Evolutionary conservation across 2,329 filamentous ascomycete species (phyloP).

Genomic region (Aureobasidium leucospermi): DNA sequence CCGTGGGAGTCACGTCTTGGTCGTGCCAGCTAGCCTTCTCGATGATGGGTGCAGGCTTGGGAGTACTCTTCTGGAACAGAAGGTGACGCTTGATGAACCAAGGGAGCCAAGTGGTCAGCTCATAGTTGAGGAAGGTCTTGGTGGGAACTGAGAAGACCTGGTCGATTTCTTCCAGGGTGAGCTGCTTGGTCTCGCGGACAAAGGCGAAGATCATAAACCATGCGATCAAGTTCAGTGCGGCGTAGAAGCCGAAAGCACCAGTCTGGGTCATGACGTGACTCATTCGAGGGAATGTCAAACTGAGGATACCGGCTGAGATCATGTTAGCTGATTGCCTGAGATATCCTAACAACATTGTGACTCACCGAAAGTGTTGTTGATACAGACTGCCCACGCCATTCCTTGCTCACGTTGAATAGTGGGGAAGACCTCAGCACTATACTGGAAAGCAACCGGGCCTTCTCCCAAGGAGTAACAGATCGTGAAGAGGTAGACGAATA

Average conservation of each 20-base stretch:
- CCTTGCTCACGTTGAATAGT: slow-evolving; percentile 37
- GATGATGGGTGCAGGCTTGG: slow-evolving; percentile 33
- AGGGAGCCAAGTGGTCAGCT: slow-evolving; percentile 32
- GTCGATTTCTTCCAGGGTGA: slow-evolving; percentile 40
- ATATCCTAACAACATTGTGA: too few species aligned
- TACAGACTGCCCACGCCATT: slow-evolving; percentile 49
- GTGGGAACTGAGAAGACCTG: slow-evolving; percentile 45
- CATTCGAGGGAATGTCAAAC: slow-evolving; percentile 40
- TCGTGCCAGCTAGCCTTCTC: slow-evolving; percentile 21
- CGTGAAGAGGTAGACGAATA: slow-evolving; percentile 45
- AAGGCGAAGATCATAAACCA: slow-evolving; percentile 42
- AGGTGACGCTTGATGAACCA: slow-evolving; percentile 37
- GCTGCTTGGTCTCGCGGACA: slow-evolving; percentile 39
- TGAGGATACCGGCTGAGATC: slow-evolving; percentile 25
- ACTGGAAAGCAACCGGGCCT: slow-evolving; percentile 36
- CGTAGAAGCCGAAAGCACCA: slow-evolving; percentile 51
- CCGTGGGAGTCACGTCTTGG: background rate
- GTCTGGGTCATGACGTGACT: slow-evolving; percentile 39
- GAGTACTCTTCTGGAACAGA: slow-evolving; percentile 28
- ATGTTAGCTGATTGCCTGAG: too few species aligned
- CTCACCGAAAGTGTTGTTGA: slow-evolving; percentile 50
- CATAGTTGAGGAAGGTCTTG: slow-evolving; percentile 30
- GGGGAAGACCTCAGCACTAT: slow-evolving; percentile 40
- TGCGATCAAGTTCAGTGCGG: slow-evolving; percentile 49
- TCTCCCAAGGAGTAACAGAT: slow-evolving; percentile 43